Evolutionary conservation across 2,329 filamentous ascomycete species (phyloP), one percentile per base, ranked within the genome.

Genomic region (Colletotrichum sansevieriae): DNA sequence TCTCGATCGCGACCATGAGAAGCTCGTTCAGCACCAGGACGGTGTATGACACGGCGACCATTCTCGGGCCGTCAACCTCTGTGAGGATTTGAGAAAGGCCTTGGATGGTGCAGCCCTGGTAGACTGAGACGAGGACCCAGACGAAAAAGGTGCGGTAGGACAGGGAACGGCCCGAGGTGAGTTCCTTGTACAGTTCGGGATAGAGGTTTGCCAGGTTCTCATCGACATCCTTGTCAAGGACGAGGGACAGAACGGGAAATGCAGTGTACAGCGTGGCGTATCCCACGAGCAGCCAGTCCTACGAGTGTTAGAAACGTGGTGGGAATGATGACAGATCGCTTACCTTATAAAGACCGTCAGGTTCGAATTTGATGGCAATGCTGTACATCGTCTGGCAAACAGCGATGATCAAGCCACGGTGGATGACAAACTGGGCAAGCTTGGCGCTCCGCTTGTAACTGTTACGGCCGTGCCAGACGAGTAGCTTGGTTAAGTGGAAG

Each of bases 381-480:
- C 93, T 97, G 83, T 95, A 99, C 86, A 99, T 94, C 0, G 96
- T 98, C 82, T 99, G 96, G 75, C 95, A 98, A 33, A 98, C 94
- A 62, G 90, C 91, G 76, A 99, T 97, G 75, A 99, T 97, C 51
- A 99, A 84, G 58, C 96, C 96, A 75, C 96, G 92, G 78, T 99
- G 97, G 75, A 99, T 99, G 75, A 99, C 95, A 79, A 99, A 99
- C 78, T 98, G 97, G 0, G 93, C 94, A 25, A 99, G 88, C 81
- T 99, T 99, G 33, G 96, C 96, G 68, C 90, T 94, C 52, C 97
- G 90, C 81, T 98, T 98, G 85, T 99, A 99, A 74, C 91, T 95
- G 81, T 99, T 99, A 37, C 97, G 90, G 1, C 96, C 96, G 78
- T 99, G 97, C 96, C 97, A 99, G 43, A 99, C 94, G n/a, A 99